Evolutionary conservation across 352 stramenopile genomes (phyloP), one percentile per base, ranked within the genome.

Genomic region (Globisporangium polare): DNA sequence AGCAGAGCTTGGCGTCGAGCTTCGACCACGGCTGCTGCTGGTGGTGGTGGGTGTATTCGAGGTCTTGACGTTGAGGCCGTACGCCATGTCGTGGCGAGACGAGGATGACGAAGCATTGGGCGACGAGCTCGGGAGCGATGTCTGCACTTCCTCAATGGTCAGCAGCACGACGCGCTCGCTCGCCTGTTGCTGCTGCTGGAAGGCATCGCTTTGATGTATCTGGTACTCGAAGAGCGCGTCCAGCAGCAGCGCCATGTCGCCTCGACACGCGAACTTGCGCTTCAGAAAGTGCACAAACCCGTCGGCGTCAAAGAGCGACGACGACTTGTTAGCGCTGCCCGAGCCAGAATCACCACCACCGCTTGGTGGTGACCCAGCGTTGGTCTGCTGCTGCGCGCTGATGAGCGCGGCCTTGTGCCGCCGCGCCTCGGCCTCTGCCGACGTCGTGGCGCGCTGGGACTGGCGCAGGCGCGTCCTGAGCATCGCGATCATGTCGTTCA

Each of bases 211-310:
- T 24, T 58, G 61, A n/a, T 66, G 46, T 29, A 29, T 47, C 20
- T 66, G 60, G 53, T 53, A 66, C 60, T 54, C 53, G 1, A 53
- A 46, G 53, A 69, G 50, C 56, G 69, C 63, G 5, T 67, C 56
- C n/a, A 66, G 52, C 27, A 80, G 56, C 41, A 78, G 50, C 43
- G 58, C 5, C 27, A 80, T 51, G 39, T 66, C 65, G 42, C 73
- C 73, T 33, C 71, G 61, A 29, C 73, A 80, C 50, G 63, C 67
- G 41, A 69, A 77, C 58, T 68, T 63, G 42, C 56, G 61, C 67
- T 70, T 63, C 13, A 80, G 49, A 52, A 74, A 72, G 13, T 64
- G 43, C 8, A 80, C 49, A 22, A 80, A 57, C 45, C 51, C 52
- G 45, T 69, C 62, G 2, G 59, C 61, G 22, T 64, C 58, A 50